Evolutionary conservation across 1,139 yeast genomes (phyloP).

Genomic region (Magnusiomyces suaveolens): DNA sequence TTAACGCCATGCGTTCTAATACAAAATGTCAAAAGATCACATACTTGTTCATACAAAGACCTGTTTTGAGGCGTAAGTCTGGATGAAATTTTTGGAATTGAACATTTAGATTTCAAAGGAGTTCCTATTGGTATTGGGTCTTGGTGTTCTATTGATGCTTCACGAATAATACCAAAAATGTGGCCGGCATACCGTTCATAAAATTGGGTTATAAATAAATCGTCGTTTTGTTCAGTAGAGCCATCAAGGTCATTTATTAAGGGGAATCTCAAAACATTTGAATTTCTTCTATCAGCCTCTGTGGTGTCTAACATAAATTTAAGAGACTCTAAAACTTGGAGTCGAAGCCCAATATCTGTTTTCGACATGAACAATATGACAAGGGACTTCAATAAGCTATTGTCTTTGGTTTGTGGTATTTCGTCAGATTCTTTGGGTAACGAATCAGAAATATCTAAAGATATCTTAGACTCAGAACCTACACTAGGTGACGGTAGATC

Average conservation of each 20-base stretch:
- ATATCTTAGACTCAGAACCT: no score
- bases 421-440: slow-evolving; percentile 7
- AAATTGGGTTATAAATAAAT: slow-evolving; percentile 20
- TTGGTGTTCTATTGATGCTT: background rate
- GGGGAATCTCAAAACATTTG: slow-evolving; percentile 1
- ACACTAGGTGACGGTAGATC: no score
- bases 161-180: slow-evolving; percentile 18
- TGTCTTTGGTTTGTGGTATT: background rate
- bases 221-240: slow-evolving; percentile 14
- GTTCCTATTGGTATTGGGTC: no score
- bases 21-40: slow-evolving; percentile 62
- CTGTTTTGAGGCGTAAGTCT: slow-evolving; percentile 26
- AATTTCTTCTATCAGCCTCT: slow-evolving; percentile 5
- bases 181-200: slow-evolving; percentile 20
- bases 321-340: slow-evolving; percentile 78
- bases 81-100: background rate
- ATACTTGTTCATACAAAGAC: slow-evolving; percentile 49
- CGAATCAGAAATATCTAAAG: no score
- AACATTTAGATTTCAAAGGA: no score
- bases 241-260: slow-evolving; percentile 15
- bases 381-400: slow-evolving; percentile 33
- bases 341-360: slow-evolving; percentile 59
- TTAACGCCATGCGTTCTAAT: slow-evolving; percentile 47
- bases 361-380: slow-evolving; percentile 56
- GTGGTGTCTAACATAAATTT: slow-evolving; percentile 59